phyloP scores from a whole-genome alignment of 169 alveolate genomes.

The Ichthyophthirius multifiliis region DNA sequence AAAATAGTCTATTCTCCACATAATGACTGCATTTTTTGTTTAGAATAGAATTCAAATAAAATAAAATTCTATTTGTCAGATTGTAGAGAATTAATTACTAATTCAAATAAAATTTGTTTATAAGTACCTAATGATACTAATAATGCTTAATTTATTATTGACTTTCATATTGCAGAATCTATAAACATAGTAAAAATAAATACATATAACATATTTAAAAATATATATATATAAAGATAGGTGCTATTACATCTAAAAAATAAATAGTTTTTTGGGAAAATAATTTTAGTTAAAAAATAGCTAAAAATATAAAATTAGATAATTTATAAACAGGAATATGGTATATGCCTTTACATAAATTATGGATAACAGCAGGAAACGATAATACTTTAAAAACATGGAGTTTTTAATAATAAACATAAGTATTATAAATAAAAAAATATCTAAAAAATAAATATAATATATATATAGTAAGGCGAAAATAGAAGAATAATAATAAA shows the following conservation, averaged over 20 bases:
- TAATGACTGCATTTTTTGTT: conserved; percentile 10
- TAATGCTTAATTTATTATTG: conserved; percentile 1
- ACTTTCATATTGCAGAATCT: conserved; percentile 23
- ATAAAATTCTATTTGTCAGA: conserved; percentile 28
- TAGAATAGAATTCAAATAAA: conserved; percentile 27
- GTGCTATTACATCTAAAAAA: conserved; percentile 47
- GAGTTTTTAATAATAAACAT: conserved; percentile 7
- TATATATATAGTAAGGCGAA: neutral
- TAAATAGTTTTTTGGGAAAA: conserved; percentile 51
- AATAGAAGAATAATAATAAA: neutral
- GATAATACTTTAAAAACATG: conserved; percentile 50
- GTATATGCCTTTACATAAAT: conserved; percentile 50
- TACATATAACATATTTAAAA: no score
- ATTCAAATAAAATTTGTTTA: neutral
- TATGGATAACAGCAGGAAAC: conserved; percentile 64
- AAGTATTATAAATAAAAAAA: neutral
- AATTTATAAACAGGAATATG: conserved; percentile 39
- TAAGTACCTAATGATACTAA: neutral
- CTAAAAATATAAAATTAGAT: conserved; percentile 29
- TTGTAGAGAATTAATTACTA: neutral
- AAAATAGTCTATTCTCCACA: conserved; percentile 17
- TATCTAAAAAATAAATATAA: neutral
- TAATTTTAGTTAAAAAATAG: conserved; percentile 13
- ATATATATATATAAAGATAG: no score
- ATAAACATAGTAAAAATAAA: neutral